Evolutionary conservation across 257 asterid species (phyloP), one percentile per base, ranked within the genome.

Genomic region (Primulina huaijiensis): DNA sequence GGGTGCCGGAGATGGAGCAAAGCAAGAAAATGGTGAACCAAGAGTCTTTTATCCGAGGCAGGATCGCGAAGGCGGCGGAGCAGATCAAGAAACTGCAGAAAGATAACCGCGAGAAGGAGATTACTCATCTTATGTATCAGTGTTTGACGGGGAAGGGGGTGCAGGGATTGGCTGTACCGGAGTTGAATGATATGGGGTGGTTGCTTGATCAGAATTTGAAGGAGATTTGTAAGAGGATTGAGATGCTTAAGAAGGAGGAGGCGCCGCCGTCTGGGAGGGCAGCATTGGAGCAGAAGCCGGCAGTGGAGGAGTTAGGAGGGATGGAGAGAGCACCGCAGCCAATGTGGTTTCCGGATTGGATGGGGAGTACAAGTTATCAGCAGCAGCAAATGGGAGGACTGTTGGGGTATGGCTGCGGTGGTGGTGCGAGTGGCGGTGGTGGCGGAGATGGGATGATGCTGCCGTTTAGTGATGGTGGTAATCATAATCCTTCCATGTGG

Each of bases 1-100:
- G 90, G 55, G 87, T 89, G 89, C 97, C 96, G 7, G 97, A 90
- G 76, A 90, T 90, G 95, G 97, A 90, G 75, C 96, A 89, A 46
- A 87, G 90, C 88, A 90, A 89, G 78, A 90, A 90, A 68, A 90
- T 90, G 97, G 89, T 89, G 52, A 89, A 84, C 59, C 97, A 90
- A 38, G 97, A 90, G 62, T 74, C 86, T 7, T 89, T 89, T 78
- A 76, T 89, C 69, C 77, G 89, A 64, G 81, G 80, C 43, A 76
- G 97, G 23, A 84, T 87, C 1, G 30, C 88, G 5, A 89, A 89
- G 80, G 89, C 88, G 20, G 83, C 76, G 0, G 97, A 90, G 25
- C 90, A 82, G 60, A 76, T 89, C 50, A 89, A 84, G 85, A 90
- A 90, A 78, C 75, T 79, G 6, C 84, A 75, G 64, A 87, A 82